Base-by-base conservation (phyloP, 345 rosid genomes). In the Hirschfeldia incana region DNA sequence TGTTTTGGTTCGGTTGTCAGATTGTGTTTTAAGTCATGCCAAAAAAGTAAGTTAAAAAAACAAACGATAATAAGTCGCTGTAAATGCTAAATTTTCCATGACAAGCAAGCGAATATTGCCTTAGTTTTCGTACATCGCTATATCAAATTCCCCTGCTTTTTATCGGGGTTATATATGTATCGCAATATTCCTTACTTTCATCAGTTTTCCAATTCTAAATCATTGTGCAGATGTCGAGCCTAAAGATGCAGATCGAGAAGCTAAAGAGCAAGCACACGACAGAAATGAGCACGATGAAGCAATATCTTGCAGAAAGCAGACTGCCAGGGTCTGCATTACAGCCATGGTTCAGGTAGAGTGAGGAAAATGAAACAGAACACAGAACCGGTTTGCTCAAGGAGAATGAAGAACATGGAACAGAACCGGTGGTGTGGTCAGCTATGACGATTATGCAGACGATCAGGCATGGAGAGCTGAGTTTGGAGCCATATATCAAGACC, bases 401-500 rank as follows among this genome's bases (percentile, higher is more conserved):
- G 57, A 72, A 16, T 75, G 62, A 63, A 70, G 79, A 70, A 63
- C 46, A 69, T 17, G 53, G 26, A 64, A 10, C 63, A 30, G 16
- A 26, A 67, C 55, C 17, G 15, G 27, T 59, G 65, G 27, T 59
- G 65, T 60, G 42, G 76, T 39, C n/a, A 70, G 72, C 58, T 75
- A 46, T 4, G 82, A 79, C 51, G 75, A 74, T 3, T 79, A 79
- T 21, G 83, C 62, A 4, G 98, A 94, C 79, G 98, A 92, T 76
- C 94, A 91, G 76, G 91, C 98, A 5, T 94, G 98, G 99, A 90
- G 96, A 82, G 98, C 98, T 10, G 98, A 94, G 82, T 91, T 94
- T 62, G 93, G 97, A 76, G 89, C 97, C 30, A 88, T 85, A 53
- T 94, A 94, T 80, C 95, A 91, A 82, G 93, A 90, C 16, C 97